Base-by-base conservation (phyloP, 495 filamentous ascomycete genomes). In the Neurospora tetrasperma region DNA sequence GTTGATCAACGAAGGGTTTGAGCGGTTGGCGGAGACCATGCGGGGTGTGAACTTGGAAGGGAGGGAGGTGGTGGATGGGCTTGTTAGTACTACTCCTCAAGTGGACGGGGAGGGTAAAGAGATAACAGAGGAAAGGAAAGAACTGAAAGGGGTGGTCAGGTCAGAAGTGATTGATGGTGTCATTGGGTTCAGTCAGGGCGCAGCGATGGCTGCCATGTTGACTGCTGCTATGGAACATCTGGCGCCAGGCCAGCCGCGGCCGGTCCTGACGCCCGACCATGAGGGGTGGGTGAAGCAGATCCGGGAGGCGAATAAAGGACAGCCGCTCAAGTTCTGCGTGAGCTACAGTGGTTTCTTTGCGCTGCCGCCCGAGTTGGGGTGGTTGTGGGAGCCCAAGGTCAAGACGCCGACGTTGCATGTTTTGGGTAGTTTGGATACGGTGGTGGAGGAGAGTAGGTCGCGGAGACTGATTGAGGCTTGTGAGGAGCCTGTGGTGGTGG, bases 391-490 rank as follows among this genome's bases (percentile, higher is more conserved):
- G 78, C 93, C 93, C 31, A 82, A 84, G 79, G 89, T 98, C 42
- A 74, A 74, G 76, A 97, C 95, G 80, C 92, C 92, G 23, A 87
- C 92, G 75, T 78, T 97, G 82, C 91, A 97, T 85, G 88, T 96
- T 73, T 74, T 98, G 46, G 96, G 96, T 12, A 89, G 88, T 43
- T 80, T 98, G 79, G 96, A 99, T 87, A 91, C 90, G 39, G 92
- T 98, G 11, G 95, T 99, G 27, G 91, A 92, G 46, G 94, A 97
- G 85, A 76, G 76, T 68, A 83, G 92, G 77, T 91, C 87, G 79
- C 79, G 85, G 78, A 84, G 83, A 71, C 80, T 98, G 75, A 86
- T 92, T 43, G 88, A 91, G 20, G 85, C 87, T 70, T 97, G 92
- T 82, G 85, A 79, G 70, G 89, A 89, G 16, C 87, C 83, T 20